A percentile compares a stretch with the other conserved stretches of the same genome.
Evolutionary conservation across 164 flowering plant genomes (phyloP).

Genomic region (Santalum album): DNA sequence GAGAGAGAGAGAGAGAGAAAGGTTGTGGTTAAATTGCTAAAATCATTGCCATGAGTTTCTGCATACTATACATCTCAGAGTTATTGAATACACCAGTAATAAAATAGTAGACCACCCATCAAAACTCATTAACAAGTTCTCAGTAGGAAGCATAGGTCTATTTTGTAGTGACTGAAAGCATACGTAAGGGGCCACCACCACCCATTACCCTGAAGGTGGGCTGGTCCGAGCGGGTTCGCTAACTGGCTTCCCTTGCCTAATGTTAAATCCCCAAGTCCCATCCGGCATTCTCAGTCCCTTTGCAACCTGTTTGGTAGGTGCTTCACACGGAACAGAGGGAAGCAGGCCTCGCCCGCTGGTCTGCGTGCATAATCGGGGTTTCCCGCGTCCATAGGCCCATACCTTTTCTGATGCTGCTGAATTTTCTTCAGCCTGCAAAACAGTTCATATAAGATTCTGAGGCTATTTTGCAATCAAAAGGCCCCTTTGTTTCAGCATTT

Average conservation of each 20-base stretch:
- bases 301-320: conserved; percentile 27
- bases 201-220: conserved; percentile 5
- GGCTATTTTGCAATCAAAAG: no score
- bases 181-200: no score
- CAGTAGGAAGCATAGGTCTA: not conserved
- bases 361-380: conserved; percentile 36
- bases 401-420: conserved; percentile 27
- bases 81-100: no score
- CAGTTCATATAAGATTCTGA: no score
- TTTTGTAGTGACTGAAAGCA: not conserved
- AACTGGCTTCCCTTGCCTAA: conserved; percentile 85
- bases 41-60: no score
- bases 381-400: conserved; percentile 66
- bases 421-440: conserved; percentile 47
- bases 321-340: conserved; percentile 30
- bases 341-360: conserved; percentile 42
- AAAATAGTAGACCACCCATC: no score
- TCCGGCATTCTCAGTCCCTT: conserved; percentile 95
- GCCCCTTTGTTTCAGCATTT: no score
- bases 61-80: no score
- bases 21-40: no score
- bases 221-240: conserved; percentile 1
- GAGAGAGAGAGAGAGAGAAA: no score
- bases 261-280: conserved; percentile 83
- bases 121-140: not conserved